These are phyloP conservation scores for Nannizzia gypsea DNA, from an alignment of 2,329 filamentous ascomycete species.

Conservation along the genomic window DNA sequence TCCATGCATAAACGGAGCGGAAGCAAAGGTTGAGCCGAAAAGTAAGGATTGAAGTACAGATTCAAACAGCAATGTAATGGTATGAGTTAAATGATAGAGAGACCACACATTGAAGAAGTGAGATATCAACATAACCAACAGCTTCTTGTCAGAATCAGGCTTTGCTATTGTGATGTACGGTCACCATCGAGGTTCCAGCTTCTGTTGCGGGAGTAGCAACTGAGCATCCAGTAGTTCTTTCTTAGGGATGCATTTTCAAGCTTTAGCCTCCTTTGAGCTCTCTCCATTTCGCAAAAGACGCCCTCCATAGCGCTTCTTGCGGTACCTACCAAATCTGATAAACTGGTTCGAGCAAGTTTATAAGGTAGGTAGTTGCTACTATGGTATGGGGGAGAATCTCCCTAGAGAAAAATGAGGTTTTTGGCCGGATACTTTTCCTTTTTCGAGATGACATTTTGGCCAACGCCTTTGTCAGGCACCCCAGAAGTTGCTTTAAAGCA, in stretches of 20 bases:
- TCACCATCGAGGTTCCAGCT: not conserved
- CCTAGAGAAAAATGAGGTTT: too few species aligned
- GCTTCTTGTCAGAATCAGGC: not conserved
- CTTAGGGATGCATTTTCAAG: not conserved
- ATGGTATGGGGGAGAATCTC: too few species aligned
- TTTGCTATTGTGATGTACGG: not conserved
- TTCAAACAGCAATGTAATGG: not conserved
- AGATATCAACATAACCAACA: not conserved
- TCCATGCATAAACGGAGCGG: not conserved
- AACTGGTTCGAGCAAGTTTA: too few species aligned
- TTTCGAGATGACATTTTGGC: too few species aligned
- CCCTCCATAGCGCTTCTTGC: too few species aligned
- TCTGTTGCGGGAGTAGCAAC: not conserved
- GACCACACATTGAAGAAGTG: not conserved
- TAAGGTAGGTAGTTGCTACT: too few species aligned
- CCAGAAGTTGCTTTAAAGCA: too few species aligned
- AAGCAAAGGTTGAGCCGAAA: not conserved
- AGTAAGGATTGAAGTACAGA: not conserved
- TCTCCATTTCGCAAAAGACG: too few species aligned
- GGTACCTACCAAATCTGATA: too few species aligned
- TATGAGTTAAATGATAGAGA: conserved; percentile 1
- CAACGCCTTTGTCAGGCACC: too few species aligned
- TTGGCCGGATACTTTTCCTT: too few species aligned
- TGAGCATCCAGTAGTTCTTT: not conserved
- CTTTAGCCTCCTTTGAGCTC: too few species aligned